Evolutionary conservation across 192 early-diverging fungal species (phyloP), one percentile per base, ranked within the genome.

Genomic region (Podila epigama): DNA sequence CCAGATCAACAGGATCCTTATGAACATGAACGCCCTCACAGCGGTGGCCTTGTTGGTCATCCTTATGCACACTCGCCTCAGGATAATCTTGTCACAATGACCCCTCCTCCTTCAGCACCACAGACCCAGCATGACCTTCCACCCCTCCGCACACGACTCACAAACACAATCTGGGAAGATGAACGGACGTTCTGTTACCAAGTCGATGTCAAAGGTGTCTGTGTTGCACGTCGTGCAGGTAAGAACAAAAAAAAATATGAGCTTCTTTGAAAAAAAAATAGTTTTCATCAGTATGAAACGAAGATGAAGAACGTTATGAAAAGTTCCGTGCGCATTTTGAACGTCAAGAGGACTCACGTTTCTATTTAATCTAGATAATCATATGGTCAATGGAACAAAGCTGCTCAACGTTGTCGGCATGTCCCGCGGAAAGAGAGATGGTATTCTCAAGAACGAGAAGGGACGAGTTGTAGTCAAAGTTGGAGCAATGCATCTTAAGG

Each of bases 361-460:
- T 37, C 50, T 60, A 22, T 32, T 57, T 55, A 28, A 27, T 36
- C 48, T 83, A 91, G 93, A 94, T 64, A 92, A 94, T 75, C 85
- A 93, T 62, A 93, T 92, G 90, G 90, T 93, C 44, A 93, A 95
- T 77, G 92, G 93, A 34, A 95, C 93, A 16, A 95, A 95, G 75
- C 83, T 95, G 53, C 84, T 95, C 29, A 95, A 95, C 79, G 92
- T 95, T 25, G 90, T 89, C 18, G 92, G 92, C 48, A 93, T 95
- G 92, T 91, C 93, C 54, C 90, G 93, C 28, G 93, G 93, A 53
- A 93, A 93, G 73, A 83, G 93, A 39, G 93, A 95, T 63, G 92
- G 91, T 2, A 93, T 95, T 52, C 83, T 95, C 36, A 95, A 95
- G 73, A 93, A 93, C 70, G 93, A 95, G 77, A 92, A 93, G 80